Conservation (phyloP, 352 stramenopile species). For the Phytophthora ramorum region DNA sequence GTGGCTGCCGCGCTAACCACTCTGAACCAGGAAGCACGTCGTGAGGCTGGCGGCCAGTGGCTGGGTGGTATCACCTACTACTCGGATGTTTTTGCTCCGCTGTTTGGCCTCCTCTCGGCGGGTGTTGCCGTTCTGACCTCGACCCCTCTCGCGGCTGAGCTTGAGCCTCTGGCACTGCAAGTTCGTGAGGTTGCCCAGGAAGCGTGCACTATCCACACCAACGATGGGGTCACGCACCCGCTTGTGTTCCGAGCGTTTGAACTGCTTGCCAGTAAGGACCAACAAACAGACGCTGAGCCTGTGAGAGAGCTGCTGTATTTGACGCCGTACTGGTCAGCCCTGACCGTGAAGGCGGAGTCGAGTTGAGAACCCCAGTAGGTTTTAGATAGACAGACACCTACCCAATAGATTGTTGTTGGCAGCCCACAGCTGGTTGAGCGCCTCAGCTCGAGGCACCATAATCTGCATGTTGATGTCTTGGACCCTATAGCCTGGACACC, state of each 20-base stretch:
- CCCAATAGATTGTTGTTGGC: slow-evolving; percentile 9
- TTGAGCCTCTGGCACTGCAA: slow-evolving; percentile 27
- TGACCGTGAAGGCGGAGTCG: slow-evolving; percentile 16
- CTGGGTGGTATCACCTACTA: slow-evolving; percentile 76
- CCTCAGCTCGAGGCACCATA: slow-evolving; percentile 1
- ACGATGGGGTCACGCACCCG: slow-evolving; percentile 42
- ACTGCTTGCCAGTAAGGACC: slow-evolving; percentile 23
- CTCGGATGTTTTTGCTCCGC: slow-evolving; percentile 61
- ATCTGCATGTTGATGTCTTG: slow-evolving; percentile 1
- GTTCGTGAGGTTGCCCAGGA: slow-evolving; percentile 37
- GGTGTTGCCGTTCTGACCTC: slow-evolving; percentile 46
- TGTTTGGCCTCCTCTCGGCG: slow-evolving; percentile 55
- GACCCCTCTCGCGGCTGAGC: slow-evolving; percentile 20
- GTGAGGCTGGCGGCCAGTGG: slow-evolving; percentile 44
- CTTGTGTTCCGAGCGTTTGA: slow-evolving; percentile 48
- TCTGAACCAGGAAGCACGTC: slow-evolving; percentile 40
- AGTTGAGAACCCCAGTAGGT: slow-evolving; percentile 1
- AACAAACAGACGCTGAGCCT: slow-evolving; percentile 1
- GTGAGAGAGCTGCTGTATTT: slow-evolving; percentile 52
- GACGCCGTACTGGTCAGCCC: slow-evolving; percentile 52
- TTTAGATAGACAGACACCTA: slow-evolving; percentile 10
- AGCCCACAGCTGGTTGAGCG: slow-evolving; percentile 1
- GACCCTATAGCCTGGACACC: not conserved
- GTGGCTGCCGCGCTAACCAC: slow-evolving; percentile 27
- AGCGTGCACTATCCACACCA: slow-evolving; percentile 17